A percentile compares a stretch with the other conserved stretches of the same genome.
phyloP scores from a whole-genome alignment of 129 eudicot species.

The Solidago caesia region DNA sequence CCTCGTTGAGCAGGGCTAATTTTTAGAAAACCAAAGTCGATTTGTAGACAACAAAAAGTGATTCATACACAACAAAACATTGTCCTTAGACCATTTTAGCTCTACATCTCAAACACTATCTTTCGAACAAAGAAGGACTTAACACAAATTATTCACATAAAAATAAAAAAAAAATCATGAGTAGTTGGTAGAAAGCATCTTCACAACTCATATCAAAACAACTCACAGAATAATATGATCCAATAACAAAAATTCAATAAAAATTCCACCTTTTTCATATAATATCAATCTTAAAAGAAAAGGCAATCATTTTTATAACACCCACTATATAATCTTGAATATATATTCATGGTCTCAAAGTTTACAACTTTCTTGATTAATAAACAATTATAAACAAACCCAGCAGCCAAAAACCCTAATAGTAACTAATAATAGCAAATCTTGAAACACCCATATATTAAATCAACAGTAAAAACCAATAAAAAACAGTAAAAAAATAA shows the following conservation, averaged over 20 bases:
- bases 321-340: background rate
- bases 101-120: background rate
- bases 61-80: background rate
- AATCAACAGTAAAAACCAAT: background rate
- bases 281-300: background rate
- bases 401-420: conserved; percentile 16
- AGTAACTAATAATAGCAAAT: background rate
- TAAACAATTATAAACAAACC: background rate
- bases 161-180: background rate
- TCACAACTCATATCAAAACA: conserved; percentile 13
- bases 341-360: background rate
- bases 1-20: background rate
- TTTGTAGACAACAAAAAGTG: too few species aligned
- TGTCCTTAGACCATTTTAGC: background rate
- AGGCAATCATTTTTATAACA: conserved; percentile 11
- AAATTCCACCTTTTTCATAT: conserved; percentile 12
- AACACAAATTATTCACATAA: conserved; percentile 1
- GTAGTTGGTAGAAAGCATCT: conserved; percentile 19
- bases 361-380: background rate
- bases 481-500: background rate
- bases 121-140: background rate
- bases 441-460: conserved; percentile 1
- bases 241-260: background rate
- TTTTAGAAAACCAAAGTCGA: background rate
- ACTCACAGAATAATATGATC: background rate